Percentiles rank a stretch among this genome's conserved stretches.
These are phyloP conservation scores for Flaveria sonorensis DNA, from an alignment of 129 eudicot species.

Conservation along the genomic window DNA sequence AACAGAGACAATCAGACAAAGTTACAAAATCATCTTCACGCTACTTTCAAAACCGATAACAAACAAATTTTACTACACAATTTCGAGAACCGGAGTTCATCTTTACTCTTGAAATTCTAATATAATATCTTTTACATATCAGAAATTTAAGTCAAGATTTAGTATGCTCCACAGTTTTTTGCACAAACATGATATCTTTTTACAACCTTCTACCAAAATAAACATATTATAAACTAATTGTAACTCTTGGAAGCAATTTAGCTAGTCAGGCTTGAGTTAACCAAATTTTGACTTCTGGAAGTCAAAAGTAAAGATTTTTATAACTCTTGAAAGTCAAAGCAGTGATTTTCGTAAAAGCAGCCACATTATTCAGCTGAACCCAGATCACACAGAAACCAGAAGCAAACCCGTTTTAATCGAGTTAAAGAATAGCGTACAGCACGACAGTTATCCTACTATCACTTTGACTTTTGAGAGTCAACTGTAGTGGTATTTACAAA, in stretches of 20 bases:
- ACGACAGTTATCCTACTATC: not conserved
- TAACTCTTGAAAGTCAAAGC: too few species aligned
- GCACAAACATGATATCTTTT: not conserved
- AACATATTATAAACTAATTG: not conserved
- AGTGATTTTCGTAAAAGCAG: not conserved
- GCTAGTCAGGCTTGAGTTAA: not conserved
- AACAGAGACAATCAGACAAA: not conserved
- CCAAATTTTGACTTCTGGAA: not conserved
- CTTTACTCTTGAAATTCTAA: not conserved
- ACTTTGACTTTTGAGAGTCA: too few species aligned
- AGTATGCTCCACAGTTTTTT: not conserved
- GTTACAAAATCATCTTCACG: not conserved
- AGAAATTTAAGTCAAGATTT: not conserved
- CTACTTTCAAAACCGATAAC: conserved; percentile 11
- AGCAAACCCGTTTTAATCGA: not conserved
- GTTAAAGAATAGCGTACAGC: conserved; percentile 9
- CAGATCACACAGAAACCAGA: not conserved
- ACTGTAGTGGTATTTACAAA: too few species aligned
- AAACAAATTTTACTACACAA: too few species aligned
- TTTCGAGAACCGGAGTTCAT: not conserved
- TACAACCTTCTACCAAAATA: not conserved
- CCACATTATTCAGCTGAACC: not conserved
- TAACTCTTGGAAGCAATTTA: not conserved
- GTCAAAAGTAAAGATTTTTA: not conserved
- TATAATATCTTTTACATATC: not conserved